Base-by-base conservation (phyloP, 2,329 filamentous ascomycete genomes). In the Seiridium cupressi region DNA sequence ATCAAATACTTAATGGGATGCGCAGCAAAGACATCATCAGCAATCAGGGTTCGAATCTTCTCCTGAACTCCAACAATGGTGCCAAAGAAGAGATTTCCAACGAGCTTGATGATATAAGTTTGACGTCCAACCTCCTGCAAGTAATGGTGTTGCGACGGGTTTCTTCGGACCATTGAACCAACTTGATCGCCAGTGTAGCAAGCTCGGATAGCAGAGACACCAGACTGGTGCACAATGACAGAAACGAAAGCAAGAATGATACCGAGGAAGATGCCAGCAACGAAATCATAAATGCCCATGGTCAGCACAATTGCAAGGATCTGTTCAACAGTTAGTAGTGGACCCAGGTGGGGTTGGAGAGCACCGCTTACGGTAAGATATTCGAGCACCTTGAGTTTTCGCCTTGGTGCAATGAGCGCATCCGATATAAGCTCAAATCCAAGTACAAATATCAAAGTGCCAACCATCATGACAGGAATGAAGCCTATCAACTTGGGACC, bases 201-300 rank as follows among this genome's bases (percentile, higher is more conserved):
- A 5, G 91, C 92, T 55, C 94, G 86, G 53, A 99, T 91, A 13
- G 95, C 93, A 1, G 93, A 93, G 38, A 96, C 90, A 58, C 90
- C 86, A 1, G 95, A 97, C 8, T 93, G 94, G 73, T 98, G 93
- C 34, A 97, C 88, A 35, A 97, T 92, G 63, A 96, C 90, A 51
- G 92, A 94, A 32, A 96, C 84, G 70, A 96, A 98, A 0, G 95
- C 95, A 49, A 99, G 81, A 1, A 96, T 82, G 58, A 99, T 96
- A 4, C 95, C 95, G 36, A 97, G 85, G 9, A 95, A 88, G 49
- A 99, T 97, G 26, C 95, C 95, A 35, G 93, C 87, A 3, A 99
- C 95, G 71, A 99, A 99, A 74, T 99, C 95, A 76, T 96, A 94
- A 8, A 93, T 87, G 1, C 95, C 95, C 95, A 99, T 99, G 44